Evolutionary conservation across 148 eudicot genomes (phyloP).

Genomic region (Rhododendron ferrugineum): DNA sequence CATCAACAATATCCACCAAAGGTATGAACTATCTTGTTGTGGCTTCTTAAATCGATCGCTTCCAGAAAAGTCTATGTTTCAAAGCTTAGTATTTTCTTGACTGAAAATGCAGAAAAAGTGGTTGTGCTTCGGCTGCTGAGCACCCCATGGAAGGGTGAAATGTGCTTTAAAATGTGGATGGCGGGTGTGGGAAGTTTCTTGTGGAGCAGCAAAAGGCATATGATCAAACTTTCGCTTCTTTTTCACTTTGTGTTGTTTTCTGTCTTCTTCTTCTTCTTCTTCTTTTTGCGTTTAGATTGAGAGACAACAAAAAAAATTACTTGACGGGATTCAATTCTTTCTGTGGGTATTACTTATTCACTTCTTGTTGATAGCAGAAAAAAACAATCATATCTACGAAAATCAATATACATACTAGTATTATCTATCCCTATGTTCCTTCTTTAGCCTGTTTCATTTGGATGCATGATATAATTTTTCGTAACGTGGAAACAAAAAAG

Average conservation of each 20-base stretch:
- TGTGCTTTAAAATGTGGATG: neutral
- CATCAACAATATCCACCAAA: neutral
- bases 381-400: neutral
- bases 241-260: neutral
- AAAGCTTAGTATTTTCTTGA: neutral
- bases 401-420: too few species aligned
- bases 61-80: neutral
- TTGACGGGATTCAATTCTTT: neutral
- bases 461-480: neutral
- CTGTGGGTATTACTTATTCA: neutral
- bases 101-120: constrained; percentile 16
- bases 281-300: neutral
- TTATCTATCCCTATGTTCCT: neutral
- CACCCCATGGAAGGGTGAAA: neutral
- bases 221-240: neutral
- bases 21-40: neutral
- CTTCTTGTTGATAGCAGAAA: neutral
- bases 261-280: too few species aligned
- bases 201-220: neutral
- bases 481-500: neutral
- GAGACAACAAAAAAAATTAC: neutral
- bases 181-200: neutral
- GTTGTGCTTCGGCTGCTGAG: constrained; percentile 10
- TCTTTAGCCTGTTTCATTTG: neutral
- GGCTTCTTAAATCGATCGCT: neutral